Percentiles rank a stretch among this genome's conserved stretches.
Conservation (phyloP, 306 rosid genomes). For the Prunus mongolica region DNA sequence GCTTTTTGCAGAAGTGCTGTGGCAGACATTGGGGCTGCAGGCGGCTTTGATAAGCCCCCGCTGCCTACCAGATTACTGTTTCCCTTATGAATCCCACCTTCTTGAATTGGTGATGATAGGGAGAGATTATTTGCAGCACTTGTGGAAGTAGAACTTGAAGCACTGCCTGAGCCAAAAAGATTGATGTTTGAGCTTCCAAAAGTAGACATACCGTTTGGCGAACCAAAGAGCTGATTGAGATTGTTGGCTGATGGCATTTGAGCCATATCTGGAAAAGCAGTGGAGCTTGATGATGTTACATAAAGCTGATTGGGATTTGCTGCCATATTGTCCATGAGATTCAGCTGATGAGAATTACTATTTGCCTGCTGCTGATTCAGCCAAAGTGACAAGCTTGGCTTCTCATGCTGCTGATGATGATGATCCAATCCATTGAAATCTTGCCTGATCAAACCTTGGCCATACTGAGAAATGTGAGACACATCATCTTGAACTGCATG, state of each 20-base stretch:
- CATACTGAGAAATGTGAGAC: slow-evolving; percentile 36
- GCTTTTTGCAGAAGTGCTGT: slow-evolving; percentile 50
- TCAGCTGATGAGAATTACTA: slow-evolving; percentile 24
- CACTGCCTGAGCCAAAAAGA: slow-evolving; percentile 39
- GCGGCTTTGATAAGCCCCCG: neutral
- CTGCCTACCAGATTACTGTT: neutral
- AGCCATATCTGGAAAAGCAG: slow-evolving; percentile 46
- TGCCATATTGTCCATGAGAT: slow-evolving; percentile 31
- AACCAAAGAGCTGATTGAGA: neutral
- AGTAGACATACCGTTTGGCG: too few relatives aligned
- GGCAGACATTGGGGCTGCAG: slow-evolving; percentile 61
- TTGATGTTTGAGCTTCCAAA: neutral
- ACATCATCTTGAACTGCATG: slow-evolving; percentile 35
- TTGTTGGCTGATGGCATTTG: slow-evolving; percentile 39
- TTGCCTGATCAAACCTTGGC: slow-evolving; percentile 23
- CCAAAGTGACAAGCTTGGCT: slow-evolving; percentile 77
- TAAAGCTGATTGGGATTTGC: slow-evolving; percentile 30
- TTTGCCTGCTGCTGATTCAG: slow-evolving; percentile 44
- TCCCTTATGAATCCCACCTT: slow-evolving; percentile 10
- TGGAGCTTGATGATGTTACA: slow-evolving; percentile 30
- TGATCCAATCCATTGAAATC: slow-evolving; percentile 36
- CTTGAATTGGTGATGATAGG: slow-evolving; percentile 44
- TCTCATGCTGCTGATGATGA: slow-evolving; percentile 41
- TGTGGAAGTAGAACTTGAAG: slow-evolving; percentile 38
- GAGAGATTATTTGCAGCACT: slow-evolving; percentile 39